Evolutionary conservation across 345 rosid genomes (phyloP).

Genomic region (Populus deltoides): DNA sequence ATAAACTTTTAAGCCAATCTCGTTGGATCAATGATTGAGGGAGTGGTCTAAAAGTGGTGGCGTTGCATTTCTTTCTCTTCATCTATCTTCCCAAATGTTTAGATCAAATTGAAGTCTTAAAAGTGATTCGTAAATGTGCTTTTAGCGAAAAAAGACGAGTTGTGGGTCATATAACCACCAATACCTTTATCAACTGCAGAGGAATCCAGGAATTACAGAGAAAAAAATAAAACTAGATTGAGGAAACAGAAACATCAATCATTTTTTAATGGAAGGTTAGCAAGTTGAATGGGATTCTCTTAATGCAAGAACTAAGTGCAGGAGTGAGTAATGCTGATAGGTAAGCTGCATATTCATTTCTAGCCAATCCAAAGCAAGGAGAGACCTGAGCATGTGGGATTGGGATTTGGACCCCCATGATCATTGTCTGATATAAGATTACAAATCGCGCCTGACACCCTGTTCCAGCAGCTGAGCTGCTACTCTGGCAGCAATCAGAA

Average conservation of each 20-base stretch:
- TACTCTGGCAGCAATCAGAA: neutral
- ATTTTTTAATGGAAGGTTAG: neutral
- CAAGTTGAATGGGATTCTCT: constrained; percentile 13
- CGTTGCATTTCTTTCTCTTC: neutral
- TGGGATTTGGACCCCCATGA: constrained; percentile 9
- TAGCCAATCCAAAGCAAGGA: constrained; percentile 8
- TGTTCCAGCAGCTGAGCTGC: neutral
- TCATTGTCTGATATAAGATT: neutral
- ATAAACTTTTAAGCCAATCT: neutral
- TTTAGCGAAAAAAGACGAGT: neutral
- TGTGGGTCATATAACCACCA: neutral
- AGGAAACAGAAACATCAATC: neutral
- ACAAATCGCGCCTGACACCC: neutral
- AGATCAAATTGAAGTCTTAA: neutral
- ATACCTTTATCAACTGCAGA: neutral
- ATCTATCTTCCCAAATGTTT: neutral
- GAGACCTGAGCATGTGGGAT: constrained; percentile 11
- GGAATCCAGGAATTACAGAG: neutral
- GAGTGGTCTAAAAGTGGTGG: neutral
- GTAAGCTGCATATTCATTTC: constrained; percentile 10
- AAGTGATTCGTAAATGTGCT: neutral
- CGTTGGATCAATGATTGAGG: constrained; percentile 4
- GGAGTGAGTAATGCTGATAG: neutral
- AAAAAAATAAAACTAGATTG: neutral
- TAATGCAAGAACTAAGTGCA: neutral